phyloP scores from a whole-genome alignment of 192 early-diverging fungal genomes.

The Blastocladiella britannica region DNA sequence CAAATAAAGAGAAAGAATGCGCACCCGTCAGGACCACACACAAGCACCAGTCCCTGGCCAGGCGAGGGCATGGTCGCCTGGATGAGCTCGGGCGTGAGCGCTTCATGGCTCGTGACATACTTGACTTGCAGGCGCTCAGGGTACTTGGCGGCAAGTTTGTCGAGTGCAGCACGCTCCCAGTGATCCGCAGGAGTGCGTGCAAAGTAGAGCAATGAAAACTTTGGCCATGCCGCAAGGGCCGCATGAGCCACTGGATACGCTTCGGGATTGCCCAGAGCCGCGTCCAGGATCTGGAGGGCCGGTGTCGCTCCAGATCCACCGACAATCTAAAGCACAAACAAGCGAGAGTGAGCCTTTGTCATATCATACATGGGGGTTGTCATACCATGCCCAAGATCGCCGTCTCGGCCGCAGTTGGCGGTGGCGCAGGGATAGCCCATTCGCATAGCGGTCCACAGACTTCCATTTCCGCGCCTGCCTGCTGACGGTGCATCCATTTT shows the following conservation, averaged over 20 bases:
- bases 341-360: too few relatives aligned
- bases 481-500: not conserved
- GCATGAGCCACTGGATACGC: not conserved
- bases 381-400: not conserved
- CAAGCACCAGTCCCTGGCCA: not conserved
- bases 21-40: not conserved
- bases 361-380: too few relatives aligned
- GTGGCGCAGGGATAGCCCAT: not conserved
- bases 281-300: not conserved
- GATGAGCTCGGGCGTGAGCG: not conserved
- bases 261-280: not conserved
- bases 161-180: too few relatives aligned
- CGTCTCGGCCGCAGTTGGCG: not conserved
- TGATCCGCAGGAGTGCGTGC: too few relatives aligned
- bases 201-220: not conserved
- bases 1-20: not conserved
- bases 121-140: not conserved
- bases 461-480: not conserved
- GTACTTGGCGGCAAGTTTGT: not conserved
- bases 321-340: not conserved
- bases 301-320: not conserved
- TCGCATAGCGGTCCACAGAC: not conserved
- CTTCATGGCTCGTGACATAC: not conserved
- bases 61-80: not conserved
- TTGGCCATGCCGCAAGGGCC: not conserved